A percentile compares a stretch with the other conserved stretches of the same genome.
These are phyloP conservation scores for Phytophthora ramorum DNA, from an alignment of 352 stramenopile genomes.

Conservation along the genomic window DNA sequence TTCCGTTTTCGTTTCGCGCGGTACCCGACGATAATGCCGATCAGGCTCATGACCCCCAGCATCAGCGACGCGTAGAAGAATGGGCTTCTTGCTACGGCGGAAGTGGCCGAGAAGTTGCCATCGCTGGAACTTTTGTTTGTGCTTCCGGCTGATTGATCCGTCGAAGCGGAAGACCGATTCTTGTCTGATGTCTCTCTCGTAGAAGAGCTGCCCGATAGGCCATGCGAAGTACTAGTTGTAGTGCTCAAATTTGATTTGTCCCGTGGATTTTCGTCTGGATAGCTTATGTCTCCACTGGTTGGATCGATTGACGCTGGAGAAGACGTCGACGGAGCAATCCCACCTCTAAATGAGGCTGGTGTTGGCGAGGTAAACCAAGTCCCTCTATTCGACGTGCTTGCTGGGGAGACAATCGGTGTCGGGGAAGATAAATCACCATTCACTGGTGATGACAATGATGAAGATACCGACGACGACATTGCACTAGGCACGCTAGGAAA, in stretches of 20 bases:
- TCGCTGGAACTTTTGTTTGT: conserved; percentile 13
- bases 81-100: conserved; percentile 36
- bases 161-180: neutral
- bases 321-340: neutral
- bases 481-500: neutral
- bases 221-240: conserved; percentile 1
- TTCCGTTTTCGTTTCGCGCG: conserved; percentile 35
- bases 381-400: neutral
- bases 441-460: neutral
- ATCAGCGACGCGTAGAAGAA: conserved; percentile 56
- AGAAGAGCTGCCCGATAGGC: conserved; percentile 4
- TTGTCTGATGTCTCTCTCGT: conserved; percentile 1
- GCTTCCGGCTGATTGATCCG: neutral
- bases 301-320: neutral
- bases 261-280: neutral
- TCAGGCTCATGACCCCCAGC: conserved; percentile 33
- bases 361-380: neutral
- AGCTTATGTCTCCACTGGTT: neutral
- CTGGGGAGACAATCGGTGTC: neutral
- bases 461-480: conserved; percentile 2
- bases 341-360: neutral
- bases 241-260: neutral
- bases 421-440: neutral
- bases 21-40: conserved; percentile 31
- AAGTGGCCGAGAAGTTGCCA: conserved; percentile 19